phyloP scores from a whole-genome alignment of 495 filamentous ascomycete genomes.

The Baudoinia panamericana region DNA sequence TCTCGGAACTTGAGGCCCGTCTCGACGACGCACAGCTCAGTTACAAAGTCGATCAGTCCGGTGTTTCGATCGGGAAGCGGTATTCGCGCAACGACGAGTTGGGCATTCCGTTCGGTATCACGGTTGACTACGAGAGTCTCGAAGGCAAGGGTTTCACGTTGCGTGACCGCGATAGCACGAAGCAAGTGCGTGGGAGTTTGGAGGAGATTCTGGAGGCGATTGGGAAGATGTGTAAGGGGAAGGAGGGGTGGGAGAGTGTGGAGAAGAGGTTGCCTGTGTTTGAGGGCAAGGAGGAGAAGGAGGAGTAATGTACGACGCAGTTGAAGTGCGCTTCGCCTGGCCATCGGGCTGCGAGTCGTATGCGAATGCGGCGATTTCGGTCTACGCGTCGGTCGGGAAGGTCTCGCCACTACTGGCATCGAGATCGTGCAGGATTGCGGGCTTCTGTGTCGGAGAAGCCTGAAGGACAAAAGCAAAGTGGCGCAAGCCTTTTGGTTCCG shows the following conservation, averaged over 20 bases:
- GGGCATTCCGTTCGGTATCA: conserved; percentile 52
- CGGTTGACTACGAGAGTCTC: conserved; percentile 58
- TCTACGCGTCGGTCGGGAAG: no score
- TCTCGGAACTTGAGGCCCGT: conserved; percentile 40
- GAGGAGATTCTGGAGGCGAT: conserved; percentile 53
- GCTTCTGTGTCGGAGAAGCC: no score
- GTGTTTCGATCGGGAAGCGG: conserved; percentile 57
- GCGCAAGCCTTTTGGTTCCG: no score
- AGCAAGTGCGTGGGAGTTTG: conserved; percentile 52
- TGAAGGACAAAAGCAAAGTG: no score
- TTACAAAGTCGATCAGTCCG: conserved; percentile 52
- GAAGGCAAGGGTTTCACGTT: conserved; percentile 56
- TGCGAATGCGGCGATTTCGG: no score
- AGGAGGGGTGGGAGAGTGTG: conserved; percentile 54
- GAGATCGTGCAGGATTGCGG: no score
- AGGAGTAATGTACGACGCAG: no score
- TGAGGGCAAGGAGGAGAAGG: conserved; percentile 45
- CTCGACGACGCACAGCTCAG: conserved; percentile 48
- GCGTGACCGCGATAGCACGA: conserved; percentile 52
- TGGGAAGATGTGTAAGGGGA: conserved; percentile 45
- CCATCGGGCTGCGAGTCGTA: no score
- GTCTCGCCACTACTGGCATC: no score
- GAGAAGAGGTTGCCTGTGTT: conserved; percentile 49
- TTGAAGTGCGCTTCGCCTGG: no score
- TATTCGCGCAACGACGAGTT: conserved; percentile 55